Evolutionary conservation across 768 basidiomycete species (phyloP), one percentile per base, ranked within the genome.

Genomic region (Lactifluus echinatus): DNA sequence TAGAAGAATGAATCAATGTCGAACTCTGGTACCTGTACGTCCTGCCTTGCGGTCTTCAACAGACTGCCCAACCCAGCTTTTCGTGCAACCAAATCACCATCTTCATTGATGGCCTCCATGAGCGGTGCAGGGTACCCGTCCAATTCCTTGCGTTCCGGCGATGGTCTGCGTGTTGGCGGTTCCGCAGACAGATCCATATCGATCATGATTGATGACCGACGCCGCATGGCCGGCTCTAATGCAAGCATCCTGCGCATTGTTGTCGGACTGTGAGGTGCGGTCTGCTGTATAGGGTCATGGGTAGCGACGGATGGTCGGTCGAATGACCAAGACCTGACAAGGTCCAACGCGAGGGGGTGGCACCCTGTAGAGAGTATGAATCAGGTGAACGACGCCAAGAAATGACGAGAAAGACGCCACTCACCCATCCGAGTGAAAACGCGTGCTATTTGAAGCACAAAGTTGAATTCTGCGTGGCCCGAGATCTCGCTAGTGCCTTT

Each of bases 381-480:
- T 54, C 5, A 26, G 43, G 42, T 56, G 50, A 43, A 37, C n/a
- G 51, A 45, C 26, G 4, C 37, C 23, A 2, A 26, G 11, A 5
- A 47, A 40, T n/a, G 31, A 23, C 51, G 23, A 33, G 43, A 17
- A 23, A 42, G 21, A 4, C 48, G 29, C 10, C 0, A 68, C 85
- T 39, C 63, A 91, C 95, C 96, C 93, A 97, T 95, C 57, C 91
- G 77, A 65, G 89, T 92, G 64, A 97, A 93, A 8, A 95, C 89
- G 28, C 92, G 82, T 0, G 93, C 89, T 64, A 93, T 92, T 72
- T 98, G 94, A 28, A 94, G 74, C 10, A 99, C 91, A 68, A 98
- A 98, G 67, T 89, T 93, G 72, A 94, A 97, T 67, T 99, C 95
- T 12, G 84, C 82, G 44, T 80, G 79, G 17, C 87, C 89, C 0